Percentiles rank a stretch among this genome's conserved stretches.
Conservation (phyloP, 129 eudicot species). For the Chrysanthemum seticuspe region DNA sequence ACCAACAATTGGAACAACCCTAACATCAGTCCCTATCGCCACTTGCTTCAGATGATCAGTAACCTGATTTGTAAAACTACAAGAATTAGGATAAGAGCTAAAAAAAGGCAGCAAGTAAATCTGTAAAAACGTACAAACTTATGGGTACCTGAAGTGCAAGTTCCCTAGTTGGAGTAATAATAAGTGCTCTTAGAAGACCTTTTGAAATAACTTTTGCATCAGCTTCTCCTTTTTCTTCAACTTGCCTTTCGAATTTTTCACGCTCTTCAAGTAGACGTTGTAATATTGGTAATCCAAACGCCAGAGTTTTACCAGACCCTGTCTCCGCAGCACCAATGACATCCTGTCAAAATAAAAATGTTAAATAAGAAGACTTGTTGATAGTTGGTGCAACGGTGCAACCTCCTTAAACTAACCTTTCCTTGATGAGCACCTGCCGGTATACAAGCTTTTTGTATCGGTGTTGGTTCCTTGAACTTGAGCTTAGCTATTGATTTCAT, state of each 20-base stretch:
- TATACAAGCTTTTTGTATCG: constrained; percentile 87
- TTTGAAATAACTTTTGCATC: constrained; percentile 56
- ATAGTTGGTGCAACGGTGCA: background rate
- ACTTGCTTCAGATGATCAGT: constrained; percentile 90
- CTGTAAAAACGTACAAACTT: background rate
- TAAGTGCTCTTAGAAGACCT: constrained; percentile 76
- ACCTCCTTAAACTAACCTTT: constrained; percentile 47
- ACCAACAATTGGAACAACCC: constrained; percentile 90
- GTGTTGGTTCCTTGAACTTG: constrained; percentile 90
- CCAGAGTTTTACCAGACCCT: constrained; percentile 97
- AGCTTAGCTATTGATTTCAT: constrained; percentile 78
- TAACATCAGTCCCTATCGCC: constrained; percentile 59
- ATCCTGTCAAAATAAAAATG: constrained; percentile 55
- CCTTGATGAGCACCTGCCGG: constrained; percentile 99
- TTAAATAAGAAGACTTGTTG: constrained; percentile 16
- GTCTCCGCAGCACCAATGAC: constrained; percentile 98
- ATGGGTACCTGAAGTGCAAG: constrained; percentile 89
- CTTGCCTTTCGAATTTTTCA: constrained; percentile 57
- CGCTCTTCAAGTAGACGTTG: constrained; percentile 93
- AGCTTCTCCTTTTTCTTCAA: constrained; percentile 46
- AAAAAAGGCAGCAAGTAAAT: background rate
- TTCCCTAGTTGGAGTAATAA: constrained; percentile 93
- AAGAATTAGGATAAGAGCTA: background rate
- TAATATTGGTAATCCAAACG: constrained; percentile 94
- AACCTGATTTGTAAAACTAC: constrained; percentile 42